phyloP scores from a whole-genome alignment of 1,284 basidiomycete genomes.

The Termitomyces sp. region DNA sequence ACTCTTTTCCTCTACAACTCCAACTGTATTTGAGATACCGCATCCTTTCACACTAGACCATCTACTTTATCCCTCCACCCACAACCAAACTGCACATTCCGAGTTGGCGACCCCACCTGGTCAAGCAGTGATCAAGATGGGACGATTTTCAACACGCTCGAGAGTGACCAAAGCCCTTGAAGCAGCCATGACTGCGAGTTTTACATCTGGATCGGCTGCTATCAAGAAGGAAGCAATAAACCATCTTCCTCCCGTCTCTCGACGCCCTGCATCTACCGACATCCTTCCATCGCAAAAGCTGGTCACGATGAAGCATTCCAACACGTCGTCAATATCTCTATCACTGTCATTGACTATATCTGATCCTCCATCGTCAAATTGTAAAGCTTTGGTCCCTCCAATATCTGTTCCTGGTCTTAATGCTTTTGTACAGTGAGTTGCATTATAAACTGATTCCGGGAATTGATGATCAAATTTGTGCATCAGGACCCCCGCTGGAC shows the following conservation, averaged over 20 bases:
- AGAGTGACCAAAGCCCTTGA: constrained; percentile 39
- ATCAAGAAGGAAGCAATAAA: background rate
- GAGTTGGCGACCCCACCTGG: constrained; percentile 10
- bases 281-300: constrained; percentile 12
- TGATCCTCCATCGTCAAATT: constrained; percentile 4
- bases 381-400: background rate
- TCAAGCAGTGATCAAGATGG: constrained; percentile 17
- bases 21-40: constrained; percentile 46
- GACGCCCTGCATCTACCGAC: constrained; percentile 8
- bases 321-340: constrained; percentile 24
- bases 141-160: constrained; percentile 27
- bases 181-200: constrained; percentile 39
- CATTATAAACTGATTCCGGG: background rate
- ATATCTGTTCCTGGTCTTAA: constrained; percentile 1
- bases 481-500: background rate
- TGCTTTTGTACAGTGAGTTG: constrained; percentile 6
- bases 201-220: constrained; percentile 17
- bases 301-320: constrained; percentile 17
- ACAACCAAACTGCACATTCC: constrained; percentile 16
- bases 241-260: background rate
- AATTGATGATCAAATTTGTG: background rate
- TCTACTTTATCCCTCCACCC: constrained; percentile 24
- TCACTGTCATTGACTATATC: constrained; percentile 24
- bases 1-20: constrained; percentile 29
- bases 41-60: constrained; percentile 39